Percentiles rank a stretch among this genome's conserved stretches.
phyloP scores from a whole-genome alignment of 2,329 filamentous ascomycete genomes.

The Raffaelea albimanens region DNA sequence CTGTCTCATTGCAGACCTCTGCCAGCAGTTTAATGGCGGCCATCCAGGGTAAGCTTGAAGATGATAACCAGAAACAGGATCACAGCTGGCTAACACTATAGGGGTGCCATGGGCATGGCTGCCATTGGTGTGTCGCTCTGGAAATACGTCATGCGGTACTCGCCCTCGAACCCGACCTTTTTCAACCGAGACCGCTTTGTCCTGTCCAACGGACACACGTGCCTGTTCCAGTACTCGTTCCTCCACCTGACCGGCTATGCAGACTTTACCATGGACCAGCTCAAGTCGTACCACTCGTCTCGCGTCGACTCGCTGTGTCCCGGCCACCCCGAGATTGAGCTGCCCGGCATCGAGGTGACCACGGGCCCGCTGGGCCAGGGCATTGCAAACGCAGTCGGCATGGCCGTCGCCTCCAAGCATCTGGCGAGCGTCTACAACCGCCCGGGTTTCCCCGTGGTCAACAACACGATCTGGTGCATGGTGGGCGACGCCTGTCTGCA shows the following conservation, averaged over 20 bases:
- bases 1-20: conserved; percentile 56
- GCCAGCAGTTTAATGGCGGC: conserved; percentile 60
- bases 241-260: conserved; percentile 44
- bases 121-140: conserved; percentile 50
- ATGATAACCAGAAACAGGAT: background rate
- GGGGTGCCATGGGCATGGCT: conserved; percentile 46
- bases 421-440: conserved; percentile 44
- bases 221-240: conserved; percentile 44
- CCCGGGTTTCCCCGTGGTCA: conserved; percentile 36
- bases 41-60: conserved; percentile 49
- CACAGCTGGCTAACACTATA: background rate
- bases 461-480: conserved; percentile 47
- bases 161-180: conserved; percentile 42
- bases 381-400: conserved; percentile 48
- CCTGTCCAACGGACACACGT: conserved; percentile 50
- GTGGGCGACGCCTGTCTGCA: conserved; percentile 50
- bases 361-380: conserved; percentile 51
- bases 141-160: conserved; percentile 54
- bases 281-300: conserved; percentile 38
- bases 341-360: conserved; percentile 48
- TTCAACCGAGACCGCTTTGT: conserved; percentile 57
- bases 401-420: conserved; percentile 48
- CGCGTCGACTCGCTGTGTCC: conserved; percentile 38
- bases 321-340: conserved; percentile 48
- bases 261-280: conserved; percentile 44